Conservation (phyloP, 495 filamentous ascomycete species). For the Hyaloscypha finlandica region DNA sequence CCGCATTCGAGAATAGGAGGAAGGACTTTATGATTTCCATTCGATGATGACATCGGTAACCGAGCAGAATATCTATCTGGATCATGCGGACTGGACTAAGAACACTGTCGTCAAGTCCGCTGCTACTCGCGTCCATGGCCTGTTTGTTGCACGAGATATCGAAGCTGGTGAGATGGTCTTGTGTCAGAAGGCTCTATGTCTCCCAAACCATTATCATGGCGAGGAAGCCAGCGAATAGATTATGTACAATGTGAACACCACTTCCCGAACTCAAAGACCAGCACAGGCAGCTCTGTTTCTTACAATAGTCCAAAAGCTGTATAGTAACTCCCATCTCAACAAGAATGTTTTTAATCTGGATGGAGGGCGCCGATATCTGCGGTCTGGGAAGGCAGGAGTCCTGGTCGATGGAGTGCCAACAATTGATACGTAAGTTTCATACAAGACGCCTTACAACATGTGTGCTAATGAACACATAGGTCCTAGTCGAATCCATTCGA, state of each 20-base stretch:
- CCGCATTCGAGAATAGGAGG: constrained; percentile 39
- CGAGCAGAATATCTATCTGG: constrained; percentile 40
- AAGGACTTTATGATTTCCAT: constrained; percentile 48
- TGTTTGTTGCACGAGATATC: constrained; percentile 51
- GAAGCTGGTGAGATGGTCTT: constrained; percentile 54
- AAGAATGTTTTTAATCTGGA: constrained; percentile 44
- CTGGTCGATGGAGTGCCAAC: constrained; percentile 48
- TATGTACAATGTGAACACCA: constrained; percentile 34
- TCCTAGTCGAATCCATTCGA: constrained; percentile 48
- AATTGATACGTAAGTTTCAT: constrained; percentile 49
- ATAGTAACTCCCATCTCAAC: constrained; percentile 50
- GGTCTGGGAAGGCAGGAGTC: constrained; percentile 34
- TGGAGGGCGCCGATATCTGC: constrained; percentile 38
- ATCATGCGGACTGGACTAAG: constrained; percentile 48
- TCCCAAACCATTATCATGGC: constrained; percentile 29
- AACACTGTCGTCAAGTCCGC: constrained; percentile 30
- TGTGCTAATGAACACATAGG: constrained; percentile 19
- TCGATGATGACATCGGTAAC: constrained; percentile 41
- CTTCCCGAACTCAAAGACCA: constrained; percentile 31
- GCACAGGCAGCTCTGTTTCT: constrained; percentile 42
- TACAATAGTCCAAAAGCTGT: constrained; percentile 47
- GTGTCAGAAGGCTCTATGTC: constrained; percentile 58
- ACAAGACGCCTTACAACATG: background rate
- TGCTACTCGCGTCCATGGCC: constrained; percentile 36
- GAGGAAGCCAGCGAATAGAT: constrained; percentile 17